Base-by-base conservation (phyloP, 179 eudicot genomes). In the Carnegiea gigantea region DNA sequence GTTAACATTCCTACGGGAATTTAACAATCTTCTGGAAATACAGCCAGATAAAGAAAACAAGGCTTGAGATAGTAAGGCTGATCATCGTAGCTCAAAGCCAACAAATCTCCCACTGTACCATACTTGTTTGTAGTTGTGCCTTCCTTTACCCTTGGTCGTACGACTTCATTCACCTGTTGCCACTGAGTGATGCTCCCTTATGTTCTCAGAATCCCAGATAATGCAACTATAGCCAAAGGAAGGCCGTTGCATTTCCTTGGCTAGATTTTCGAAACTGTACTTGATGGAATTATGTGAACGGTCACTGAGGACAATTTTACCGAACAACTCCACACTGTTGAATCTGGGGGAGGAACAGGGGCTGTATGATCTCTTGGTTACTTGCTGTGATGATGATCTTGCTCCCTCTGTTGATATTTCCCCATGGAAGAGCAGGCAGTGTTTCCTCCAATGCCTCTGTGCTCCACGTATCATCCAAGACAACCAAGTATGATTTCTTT, bases 1-100 rank as follows among this genome's bases (percentile, higher is more conserved):
- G 88, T 86, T 33, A 91, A 53, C 79, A 73, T 82, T 71, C 87
- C 87, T 5, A 84, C 73, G 20, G 84, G 86, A 43, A 92, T 86
- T 46, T 62, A 81, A 48, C 76, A 80, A 9, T 87, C 91, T 78
- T 85, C 88, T 4, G 85, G 95, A 68, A 90, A 92, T n/a, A 62
- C 76, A 48, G 88, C 85, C 26, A 89, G 84, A 73, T 92, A 89
- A 68, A 90, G 82, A 85, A 92, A 92, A 80, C 92, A 92, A 13
- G 83, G 84, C 77, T 89, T 90, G 20, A 92, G 78, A 59, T 86
- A 82, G 77, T 54, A 82, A 18, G 90, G 89, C 38, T 89, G 80
- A 84, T 92, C 93, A 79, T 86, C 84, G 78, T 86, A 92, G 78
- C 95, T 92, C 62, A 92, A 82, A 43, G 87, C 70, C 77, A 92